These are phyloP conservation scores for Crithidia expoeki DNA, from an alignment of 208 protist genomes.

Conservation along the genomic window DNA sequence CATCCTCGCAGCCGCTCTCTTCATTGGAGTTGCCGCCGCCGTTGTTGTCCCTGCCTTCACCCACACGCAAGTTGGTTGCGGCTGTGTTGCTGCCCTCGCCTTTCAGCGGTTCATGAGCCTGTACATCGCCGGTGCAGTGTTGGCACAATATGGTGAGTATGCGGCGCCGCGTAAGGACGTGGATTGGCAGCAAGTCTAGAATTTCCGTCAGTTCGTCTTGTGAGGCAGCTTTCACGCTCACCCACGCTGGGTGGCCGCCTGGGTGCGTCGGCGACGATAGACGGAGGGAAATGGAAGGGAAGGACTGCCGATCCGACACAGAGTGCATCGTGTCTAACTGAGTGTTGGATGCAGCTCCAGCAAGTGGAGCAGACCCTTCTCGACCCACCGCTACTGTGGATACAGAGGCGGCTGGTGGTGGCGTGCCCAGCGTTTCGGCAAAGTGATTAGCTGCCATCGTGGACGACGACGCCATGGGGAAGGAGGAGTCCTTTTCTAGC, in stretches of 20 bases:
- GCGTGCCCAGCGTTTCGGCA: neutral
- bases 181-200: constrained; percentile 51
- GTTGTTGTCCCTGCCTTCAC: neutral
- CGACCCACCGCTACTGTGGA: neutral
- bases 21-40: neutral
- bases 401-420: neutral
- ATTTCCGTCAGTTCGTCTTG: constrained; percentile 31
- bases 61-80: too few species aligned
- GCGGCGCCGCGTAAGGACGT: constrained; percentile 39
- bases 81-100: too few species aligned
- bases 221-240: constrained; percentile 34
- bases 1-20: neutral
- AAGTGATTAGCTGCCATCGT: constrained; percentile 13
- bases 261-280: constrained; percentile 2
- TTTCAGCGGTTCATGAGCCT: too few species aligned
- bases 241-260: constrained; percentile 36
- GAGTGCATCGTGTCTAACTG: neutral
- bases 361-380: neutral
- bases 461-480: neutral
- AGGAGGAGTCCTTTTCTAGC: neutral
- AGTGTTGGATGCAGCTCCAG: neutral
- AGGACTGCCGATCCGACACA: neutral
- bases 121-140: too few species aligned
- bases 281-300: constrained; percentile 8
- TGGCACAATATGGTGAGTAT: constrained; percentile 17